A percentile compares a stretch with the other conserved stretches of the same genome.
Conservation (phyloP, 805 yeast species). For the Hanseniaspora osmophila region DNA sequence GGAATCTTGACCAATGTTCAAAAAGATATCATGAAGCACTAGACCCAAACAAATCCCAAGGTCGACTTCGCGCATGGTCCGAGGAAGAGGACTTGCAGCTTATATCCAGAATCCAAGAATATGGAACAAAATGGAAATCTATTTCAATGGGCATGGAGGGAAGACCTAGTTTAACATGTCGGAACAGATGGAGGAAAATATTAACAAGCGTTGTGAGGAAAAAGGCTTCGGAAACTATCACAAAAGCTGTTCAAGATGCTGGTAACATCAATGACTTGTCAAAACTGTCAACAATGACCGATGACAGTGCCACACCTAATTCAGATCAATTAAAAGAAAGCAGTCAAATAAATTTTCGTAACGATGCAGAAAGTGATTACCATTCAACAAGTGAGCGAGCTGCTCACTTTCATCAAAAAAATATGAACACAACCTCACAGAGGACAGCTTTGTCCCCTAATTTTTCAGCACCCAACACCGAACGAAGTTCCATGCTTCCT, state of each 20-base stretch:
- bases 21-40: constrained; percentile 79
- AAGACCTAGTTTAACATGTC: constrained; percentile 76
- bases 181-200: constrained; percentile 85
- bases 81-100: constrained; percentile 59
- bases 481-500: no score
- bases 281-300: background rate
- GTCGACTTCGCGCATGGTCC: constrained; percentile 68
- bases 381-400: no score
- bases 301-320: background rate
- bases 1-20: constrained; percentile 92
- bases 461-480: no score
- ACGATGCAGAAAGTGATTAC: no score
- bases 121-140: constrained; percentile 84
- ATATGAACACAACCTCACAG: no score
- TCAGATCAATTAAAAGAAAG: no score
- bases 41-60: constrained; percentile 58
- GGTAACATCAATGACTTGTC: background rate
- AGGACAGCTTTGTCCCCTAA: no score
- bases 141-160: constrained; percentile 59
- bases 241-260: constrained; percentile 40
- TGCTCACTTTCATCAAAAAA: no score
- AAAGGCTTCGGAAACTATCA: constrained; percentile 40
- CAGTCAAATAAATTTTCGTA: no score
- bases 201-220: constrained; percentile 63
- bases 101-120: constrained; percentile 48